Base-by-base conservation (phyloP, 768 basidiomycete genomes). In the Suillus discolor region DNA sequence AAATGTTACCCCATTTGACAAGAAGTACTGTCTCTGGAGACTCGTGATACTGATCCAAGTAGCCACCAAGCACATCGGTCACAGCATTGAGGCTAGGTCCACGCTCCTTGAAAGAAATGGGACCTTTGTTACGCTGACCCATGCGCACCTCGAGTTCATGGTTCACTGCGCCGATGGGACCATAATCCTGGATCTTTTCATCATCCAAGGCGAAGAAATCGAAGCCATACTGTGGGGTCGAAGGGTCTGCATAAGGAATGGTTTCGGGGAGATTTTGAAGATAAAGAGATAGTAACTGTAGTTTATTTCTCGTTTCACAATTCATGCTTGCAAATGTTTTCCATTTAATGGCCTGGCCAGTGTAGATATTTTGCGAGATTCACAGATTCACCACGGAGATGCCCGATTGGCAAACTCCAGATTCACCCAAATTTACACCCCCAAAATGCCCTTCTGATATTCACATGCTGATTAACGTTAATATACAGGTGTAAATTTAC, bases 41-140 rank as follows among this genome's bases (percentile, higher is more conserved):
- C 38, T 63, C 31, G 4, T 18, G 16, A 6, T 51, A 51, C 3
- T 51, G 49, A 38, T 39, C 44, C 18, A 67, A 51, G 57, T 71
- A 66, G n/a, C 18, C 55, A 9, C 47, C n/a, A 2, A 71, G 61
- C 6, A 71, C 62, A 20, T 28, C 6, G 31, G 61, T 65, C 49
- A 71, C 54, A 6, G 20, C 61, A 20, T 51, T 41, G 12, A 71
- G 25, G 31, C 25, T 54, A 20, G 62, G 57, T 8, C 70, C 65
- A 4, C 62, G 11, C 11, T 67, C 63, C 16, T 39, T 69, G 8
- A 70, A 65, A 18, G 13, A 31, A 34, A 68, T 55, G 1, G 69
- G 53, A 9, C 69, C 69, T 45, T 63, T 65, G 13, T 65, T 20
- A 12, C n/a, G 12, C 25, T 54, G 53, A 16, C 38, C 60, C 49